Conservation (phyloP, 73 alveolate species). For the Effrenium voratum region DNA sequence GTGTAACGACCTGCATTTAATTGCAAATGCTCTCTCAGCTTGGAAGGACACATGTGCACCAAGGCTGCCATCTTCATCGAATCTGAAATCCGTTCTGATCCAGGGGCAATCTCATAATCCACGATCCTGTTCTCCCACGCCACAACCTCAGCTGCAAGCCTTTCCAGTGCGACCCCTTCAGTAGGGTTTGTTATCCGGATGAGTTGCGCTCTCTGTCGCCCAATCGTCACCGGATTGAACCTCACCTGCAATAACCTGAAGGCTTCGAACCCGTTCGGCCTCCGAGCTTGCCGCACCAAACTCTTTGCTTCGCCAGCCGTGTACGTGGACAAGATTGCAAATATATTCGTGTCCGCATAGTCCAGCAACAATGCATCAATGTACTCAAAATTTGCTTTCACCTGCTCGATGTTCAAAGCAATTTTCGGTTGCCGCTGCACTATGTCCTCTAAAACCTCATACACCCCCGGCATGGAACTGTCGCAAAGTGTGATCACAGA, state of each 20-base stretch:
- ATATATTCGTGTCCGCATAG: background rate
- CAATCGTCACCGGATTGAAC: background rate
- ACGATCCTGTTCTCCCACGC: background rate
- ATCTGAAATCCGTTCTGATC: background rate
- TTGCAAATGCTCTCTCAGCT: background rate
- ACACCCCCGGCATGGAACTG: background rate
- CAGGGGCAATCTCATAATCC: background rate
- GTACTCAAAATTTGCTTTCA: background rate
- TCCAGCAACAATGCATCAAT: background rate
- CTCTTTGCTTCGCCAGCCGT: background rate
- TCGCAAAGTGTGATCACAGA: background rate
- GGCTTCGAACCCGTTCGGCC: background rate
- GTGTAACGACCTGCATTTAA: background rate
- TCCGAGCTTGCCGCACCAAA: background rate
- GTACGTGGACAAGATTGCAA: background rate
- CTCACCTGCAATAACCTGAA: background rate
- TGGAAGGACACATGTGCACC: background rate
- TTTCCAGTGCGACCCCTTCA: background rate
- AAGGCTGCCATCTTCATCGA: background rate
- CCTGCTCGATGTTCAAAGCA: background rate
- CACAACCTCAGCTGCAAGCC: background rate
- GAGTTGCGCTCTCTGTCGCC: background rate
- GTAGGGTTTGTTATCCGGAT: background rate
- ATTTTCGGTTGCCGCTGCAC: background rate
- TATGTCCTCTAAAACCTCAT: background rate